Conservation (phyloP, 2,329 filamentous ascomycete species). For the Lecanoromycetidae sp. region DNA sequence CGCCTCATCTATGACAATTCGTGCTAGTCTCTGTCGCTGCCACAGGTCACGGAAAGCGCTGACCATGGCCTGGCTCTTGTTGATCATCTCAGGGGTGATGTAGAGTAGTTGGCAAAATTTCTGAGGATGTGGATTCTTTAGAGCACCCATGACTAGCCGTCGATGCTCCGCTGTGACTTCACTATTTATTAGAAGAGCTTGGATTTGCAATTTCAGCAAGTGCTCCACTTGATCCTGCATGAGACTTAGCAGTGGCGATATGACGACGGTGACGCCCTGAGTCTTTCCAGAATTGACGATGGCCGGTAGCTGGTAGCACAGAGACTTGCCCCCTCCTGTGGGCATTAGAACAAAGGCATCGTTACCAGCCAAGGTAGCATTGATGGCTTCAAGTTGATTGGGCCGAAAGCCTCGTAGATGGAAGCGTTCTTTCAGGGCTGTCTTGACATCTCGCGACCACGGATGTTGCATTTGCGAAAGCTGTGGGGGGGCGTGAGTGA, state of each 20-base stretch:
- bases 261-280: constrained; percentile 74
- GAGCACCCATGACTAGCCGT: constrained; percentile 50
- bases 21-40: constrained; percentile 58
- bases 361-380: constrained; percentile 73
- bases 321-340: constrained; percentile 88
- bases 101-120: constrained; percentile 77
- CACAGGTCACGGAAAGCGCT: constrained; percentile 57
- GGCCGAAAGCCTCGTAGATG: constrained; percentile 74
- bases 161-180: constrained; percentile 55
- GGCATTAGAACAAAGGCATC: constrained; percentile 97
- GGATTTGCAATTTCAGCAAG: constrained; percentile 59
- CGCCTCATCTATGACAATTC: constrained; percentile 95
- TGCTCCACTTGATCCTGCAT: constrained; percentile 97
- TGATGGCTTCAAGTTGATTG: constrained; percentile 92
- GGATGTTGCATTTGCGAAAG: constrained; percentile 46
- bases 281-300: constrained; percentile 72
- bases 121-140: constrained; percentile 55
- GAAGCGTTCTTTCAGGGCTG: constrained; percentile 70
- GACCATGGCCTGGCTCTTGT: constrained; percentile 60
- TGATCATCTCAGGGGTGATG: constrained; percentile 93
- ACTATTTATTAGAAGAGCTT: constrained; percentile 71
- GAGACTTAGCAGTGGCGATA: constrained; percentile 87
- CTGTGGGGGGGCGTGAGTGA: constrained; percentile 24
- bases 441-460: constrained; percentile 80
- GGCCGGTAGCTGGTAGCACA: constrained; percentile 92